phyloP scores from a whole-genome alignment of 2,329 filamentous ascomycete species.

The Cordyceps fumosorosea region DNA sequence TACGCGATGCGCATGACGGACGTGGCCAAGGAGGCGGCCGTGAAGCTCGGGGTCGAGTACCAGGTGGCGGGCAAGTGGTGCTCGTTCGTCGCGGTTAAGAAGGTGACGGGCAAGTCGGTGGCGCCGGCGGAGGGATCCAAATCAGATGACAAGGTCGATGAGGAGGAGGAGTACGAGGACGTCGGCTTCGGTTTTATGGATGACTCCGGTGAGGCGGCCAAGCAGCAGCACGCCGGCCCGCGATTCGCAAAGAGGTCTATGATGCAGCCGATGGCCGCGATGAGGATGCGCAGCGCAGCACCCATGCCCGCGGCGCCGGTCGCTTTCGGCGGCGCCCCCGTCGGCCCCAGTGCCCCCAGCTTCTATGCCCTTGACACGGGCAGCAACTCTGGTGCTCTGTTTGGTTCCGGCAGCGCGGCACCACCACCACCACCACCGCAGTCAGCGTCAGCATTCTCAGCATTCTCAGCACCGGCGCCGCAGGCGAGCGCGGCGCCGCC shows the following conservation, averaged over 20 bases:
- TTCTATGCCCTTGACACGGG: neutral
- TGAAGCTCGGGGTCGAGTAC: slow-evolving; percentile 57
- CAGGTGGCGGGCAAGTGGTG: slow-evolving; percentile 65
- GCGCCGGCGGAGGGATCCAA: neutral
- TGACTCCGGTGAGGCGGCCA: neutral
- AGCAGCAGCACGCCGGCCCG: too few relatives aligned
- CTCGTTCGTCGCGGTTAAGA: slow-evolving; percentile 59
- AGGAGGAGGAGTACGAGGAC: neutral
- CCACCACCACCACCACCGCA: too few relatives aligned
- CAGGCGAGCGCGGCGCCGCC: too few relatives aligned
- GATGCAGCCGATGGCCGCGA: neutral
- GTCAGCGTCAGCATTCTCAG: too few relatives aligned
- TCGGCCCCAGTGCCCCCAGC: neutral
- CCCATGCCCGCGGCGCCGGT: neutral
- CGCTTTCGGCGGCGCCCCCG: neutral
- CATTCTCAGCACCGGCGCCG: too few relatives aligned
- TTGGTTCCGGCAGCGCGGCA: too few relatives aligned
- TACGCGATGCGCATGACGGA: slow-evolving; percentile 47
- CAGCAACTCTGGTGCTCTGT: too few relatives aligned
- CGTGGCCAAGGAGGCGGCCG: slow-evolving; percentile 59
- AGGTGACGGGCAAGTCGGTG: neutral
- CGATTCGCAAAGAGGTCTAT: too few relatives aligned
- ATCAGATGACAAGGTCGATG: neutral
- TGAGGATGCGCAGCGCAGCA: too few relatives aligned
- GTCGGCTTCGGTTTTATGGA: neutral